Evolutionary conservation across 441 rosid species (phyloP).

Genomic region (Erodium texanum): DNA sequence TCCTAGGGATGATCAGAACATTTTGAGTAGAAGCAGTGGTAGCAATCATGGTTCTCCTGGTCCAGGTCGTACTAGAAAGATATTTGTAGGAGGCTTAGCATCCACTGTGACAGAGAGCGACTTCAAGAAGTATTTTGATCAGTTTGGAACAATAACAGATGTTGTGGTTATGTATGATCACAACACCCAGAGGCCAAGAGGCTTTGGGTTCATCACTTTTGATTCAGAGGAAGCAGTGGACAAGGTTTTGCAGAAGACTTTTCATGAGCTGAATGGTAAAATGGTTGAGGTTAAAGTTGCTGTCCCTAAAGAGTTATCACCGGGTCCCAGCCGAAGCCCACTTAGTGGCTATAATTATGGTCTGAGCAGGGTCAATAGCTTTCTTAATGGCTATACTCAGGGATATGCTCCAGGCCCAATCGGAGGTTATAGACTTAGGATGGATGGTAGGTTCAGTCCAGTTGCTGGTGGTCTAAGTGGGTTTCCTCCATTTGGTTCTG

Average conservation of each 20-base stretch:
- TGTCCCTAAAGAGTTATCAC: slow-evolving; percentile 87
- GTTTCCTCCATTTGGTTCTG: slow-evolving; percentile 56
- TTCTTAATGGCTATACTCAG: slow-evolving; percentile 74
- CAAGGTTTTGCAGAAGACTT: slow-evolving; percentile 66
- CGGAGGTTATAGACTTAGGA: slow-evolving; percentile 76
- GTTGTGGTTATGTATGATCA: slow-evolving; percentile 96
- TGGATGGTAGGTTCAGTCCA: slow-evolving; percentile 82
- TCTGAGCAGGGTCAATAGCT: slow-evolving; percentile 58
- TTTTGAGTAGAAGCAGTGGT: slow-evolving; percentile 48
- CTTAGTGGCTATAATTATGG: slow-evolving; percentile 76
- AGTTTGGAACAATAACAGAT: slow-evolving; percentile 79
- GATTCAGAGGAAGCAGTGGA: slow-evolving; percentile 91
- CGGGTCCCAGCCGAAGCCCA: slow-evolving; percentile 73
- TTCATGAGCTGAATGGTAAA: slow-evolving; percentile 90
- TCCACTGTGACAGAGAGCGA: slow-evolving; percentile 85
- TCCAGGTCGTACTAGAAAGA: slow-evolving; percentile 76
- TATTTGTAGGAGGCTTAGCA: slow-evolving; percentile 92
- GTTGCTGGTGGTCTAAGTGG: slow-evolving; percentile 66
- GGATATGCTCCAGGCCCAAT: slow-evolving; percentile 60
- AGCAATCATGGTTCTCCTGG: slow-evolving; percentile 79
- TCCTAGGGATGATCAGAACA: slow-evolving; percentile 89
- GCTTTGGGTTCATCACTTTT: slow-evolving; percentile 94
- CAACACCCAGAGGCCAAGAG: slow-evolving; percentile 95
- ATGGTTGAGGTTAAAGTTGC: slow-evolving; percentile 84
- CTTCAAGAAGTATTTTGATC: slow-evolving; percentile 81